Evolutionary conservation across 2,329 filamentous ascomycete genomes (phyloP), one percentile per base, ranked within the genome.

Genomic region (Camillea tinctor): DNA sequence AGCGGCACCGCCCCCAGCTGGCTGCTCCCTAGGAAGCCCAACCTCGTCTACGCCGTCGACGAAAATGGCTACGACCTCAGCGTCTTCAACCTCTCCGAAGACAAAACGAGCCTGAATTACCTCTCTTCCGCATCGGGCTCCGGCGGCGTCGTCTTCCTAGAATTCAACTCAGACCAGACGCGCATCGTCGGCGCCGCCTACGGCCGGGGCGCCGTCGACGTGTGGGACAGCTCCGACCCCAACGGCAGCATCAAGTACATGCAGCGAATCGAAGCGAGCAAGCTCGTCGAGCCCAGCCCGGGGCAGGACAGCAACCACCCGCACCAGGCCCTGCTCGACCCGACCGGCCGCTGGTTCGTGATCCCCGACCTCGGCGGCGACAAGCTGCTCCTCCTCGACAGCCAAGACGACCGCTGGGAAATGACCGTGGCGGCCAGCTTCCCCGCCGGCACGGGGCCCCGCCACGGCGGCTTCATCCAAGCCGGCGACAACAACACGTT

Each of bases 361-460:
- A 74, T 81, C 57, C 78, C 77, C 60, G 79, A 84, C 64, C 77
- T 84, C 11, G 82, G 81, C 61, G 78, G 76, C 30, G 80, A 84
- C 71, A 68, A 71, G n/a, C 65, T 84, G 36, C 64, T 81, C 40
- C 65, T 84, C 57, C 69, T 84, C 40, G 79, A 83, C 73, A 71
- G 75, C 57, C 65, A 74, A 62, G 71, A 75, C 61, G 77, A 80
- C 56, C 68, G 70, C 17, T 82, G 73, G 66, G 68, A 71, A 6
- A 66, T 82, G 50, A 71, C 70, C 36, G 75, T 71, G 66, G 69
- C 66, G 50, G 68, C 76, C 48, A 52, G 64, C 5, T 71, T 79
- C 58, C 72, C 74, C 11, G 66, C 73, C 11, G 79, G 78, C 59
- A 77, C 76, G 48, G 81, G 81, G 0, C 82, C 82, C 3, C 80